phyloP scores from a whole-genome alignment of 495 filamentous ascomycete species.

The Bacidia gigantensis region DNA sequence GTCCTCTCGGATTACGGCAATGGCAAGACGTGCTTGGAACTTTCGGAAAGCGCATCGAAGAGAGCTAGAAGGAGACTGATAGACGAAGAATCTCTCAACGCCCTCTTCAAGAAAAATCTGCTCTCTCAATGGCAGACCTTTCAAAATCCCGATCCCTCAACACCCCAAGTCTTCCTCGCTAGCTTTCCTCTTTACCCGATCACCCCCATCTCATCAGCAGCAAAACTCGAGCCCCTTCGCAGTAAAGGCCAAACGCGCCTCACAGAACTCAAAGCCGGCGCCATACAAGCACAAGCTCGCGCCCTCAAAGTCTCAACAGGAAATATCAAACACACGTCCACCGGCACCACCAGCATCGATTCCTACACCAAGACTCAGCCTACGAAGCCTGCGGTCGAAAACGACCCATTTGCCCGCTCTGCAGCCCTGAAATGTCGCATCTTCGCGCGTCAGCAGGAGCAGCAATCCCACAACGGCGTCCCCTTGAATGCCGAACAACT shows the following conservation, averaged over 20 bases:
- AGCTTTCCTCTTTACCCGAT: slow-evolving; percentile 43
- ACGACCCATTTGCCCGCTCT: neutral
- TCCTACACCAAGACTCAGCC: too few relatives aligned
- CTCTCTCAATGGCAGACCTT: slow-evolving; percentile 30
- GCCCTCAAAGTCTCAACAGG: neutral
- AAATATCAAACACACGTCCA: neutral
- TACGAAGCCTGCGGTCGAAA: neutral
- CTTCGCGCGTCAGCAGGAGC: slow-evolving; percentile 40
- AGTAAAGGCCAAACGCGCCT: slow-evolving; percentile 47
- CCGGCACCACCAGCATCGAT: neutral
- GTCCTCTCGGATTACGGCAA: slow-evolving; percentile 46
- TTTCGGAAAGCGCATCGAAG: slow-evolving; percentile 24
- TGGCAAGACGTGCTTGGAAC: slow-evolving; percentile 35
- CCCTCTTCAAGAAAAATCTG: slow-evolving; percentile 37
- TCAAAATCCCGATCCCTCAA: slow-evolving; percentile 10
- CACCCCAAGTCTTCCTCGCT: slow-evolving; percentile 30
- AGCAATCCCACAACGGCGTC: slow-evolving; percentile 25
- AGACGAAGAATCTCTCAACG: slow-evolving; percentile 42
- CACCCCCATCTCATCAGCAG: slow-evolving; percentile 29
- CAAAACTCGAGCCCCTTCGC: slow-evolving; percentile 29
- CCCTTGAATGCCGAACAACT: slow-evolving; percentile 33
- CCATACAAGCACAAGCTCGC: slow-evolving; percentile 16
- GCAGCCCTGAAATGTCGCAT: slow-evolving; percentile 45
- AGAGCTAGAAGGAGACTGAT: slow-evolving; percentile 34
- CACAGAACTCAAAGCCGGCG: slow-evolving; percentile 39